These are phyloP conservation scores for Sporothrix dimorphospora DNA, from an alignment of 2,329 filamentous ascomycete species.

Conservation along the genomic window DNA sequence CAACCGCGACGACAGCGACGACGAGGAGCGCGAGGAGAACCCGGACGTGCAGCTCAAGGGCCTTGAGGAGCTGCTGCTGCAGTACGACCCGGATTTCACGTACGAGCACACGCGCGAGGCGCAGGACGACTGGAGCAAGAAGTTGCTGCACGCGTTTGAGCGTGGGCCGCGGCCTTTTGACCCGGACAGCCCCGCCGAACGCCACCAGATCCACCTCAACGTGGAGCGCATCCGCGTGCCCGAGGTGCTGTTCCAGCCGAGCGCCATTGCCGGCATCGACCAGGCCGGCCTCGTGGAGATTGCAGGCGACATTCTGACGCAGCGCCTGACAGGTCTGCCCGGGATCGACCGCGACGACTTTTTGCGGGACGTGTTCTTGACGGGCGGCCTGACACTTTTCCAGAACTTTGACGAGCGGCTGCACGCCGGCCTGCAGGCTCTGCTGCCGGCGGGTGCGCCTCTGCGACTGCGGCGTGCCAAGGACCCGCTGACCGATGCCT, in stretches of 20 bases:
- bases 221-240: conserved; percentile 94
- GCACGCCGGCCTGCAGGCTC: conserved; percentile 69
- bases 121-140: conserved; percentile 94
- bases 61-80: conserved; percentile 82
- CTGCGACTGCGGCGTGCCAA: conserved; percentile 73
- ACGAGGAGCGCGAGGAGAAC: conserved; percentile 92
- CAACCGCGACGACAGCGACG: conserved; percentile 71
- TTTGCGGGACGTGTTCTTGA: conserved; percentile 86
- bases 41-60: conserved; percentile 71
- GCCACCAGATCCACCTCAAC: conserved; percentile 90
- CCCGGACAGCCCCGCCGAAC: conserved; percentile 73
- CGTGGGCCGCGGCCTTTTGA: conserved; percentile 88
- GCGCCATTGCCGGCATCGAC: conserved; percentile 81
- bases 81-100: conserved; percentile 85
- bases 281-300: conserved; percentile 95
- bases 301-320: conserved; percentile 82
- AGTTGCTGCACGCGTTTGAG: conserved; percentile 84
- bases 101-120: conserved; percentile 92
- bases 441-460: conserved; percentile 69
- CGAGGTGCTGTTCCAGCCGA: conserved; percentile 89
- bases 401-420: conserved; percentile 83
- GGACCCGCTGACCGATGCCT: conserved; percentile 83
- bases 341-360: conserved; percentile 65
- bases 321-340: conserved; percentile 66
- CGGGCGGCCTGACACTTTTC: conserved; percentile 90